These are phyloP conservation scores for Cryphonectria naterciae DNA, from an alignment of 2,329 filamentous ascomycete species.

Conservation along the genomic window DNA sequence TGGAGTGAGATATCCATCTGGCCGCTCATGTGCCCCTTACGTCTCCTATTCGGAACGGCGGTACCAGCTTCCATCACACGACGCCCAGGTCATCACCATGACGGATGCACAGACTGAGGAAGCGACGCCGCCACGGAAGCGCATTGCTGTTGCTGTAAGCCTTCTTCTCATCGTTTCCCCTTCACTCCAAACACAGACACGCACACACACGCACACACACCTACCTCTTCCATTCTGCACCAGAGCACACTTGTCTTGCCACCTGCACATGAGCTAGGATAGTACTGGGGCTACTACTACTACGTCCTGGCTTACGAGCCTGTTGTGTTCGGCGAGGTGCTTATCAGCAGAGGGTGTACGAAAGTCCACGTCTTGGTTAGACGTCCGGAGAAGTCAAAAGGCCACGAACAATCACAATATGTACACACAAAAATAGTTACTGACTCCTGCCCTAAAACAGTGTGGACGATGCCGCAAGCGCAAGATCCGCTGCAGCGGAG, in stretches of 20 bases:
- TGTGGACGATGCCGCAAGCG: slow-evolving; percentile 88
- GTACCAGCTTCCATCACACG: slow-evolving; percentile 42
- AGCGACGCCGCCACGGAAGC: slow-evolving; percentile 54
- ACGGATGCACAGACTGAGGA: slow-evolving; percentile 48
- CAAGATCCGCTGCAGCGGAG: slow-evolving; percentile 94
- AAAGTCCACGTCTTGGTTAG: not conserved
- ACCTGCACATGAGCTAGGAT: not conserved
- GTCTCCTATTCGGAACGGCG: slow-evolving; percentile 43
- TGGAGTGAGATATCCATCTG: slow-evolving; percentile 44
- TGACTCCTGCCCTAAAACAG: slow-evolving; percentile 50
- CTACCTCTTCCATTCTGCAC: no score
- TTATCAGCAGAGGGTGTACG: not conserved
- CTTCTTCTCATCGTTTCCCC: not conserved
- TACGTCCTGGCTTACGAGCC: not conserved
- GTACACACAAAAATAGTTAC: not conserved
- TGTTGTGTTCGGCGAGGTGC: not conserved
- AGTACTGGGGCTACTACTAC: not conserved
- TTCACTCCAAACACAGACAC: not conserved
- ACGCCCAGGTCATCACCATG: slow-evolving; percentile 44
- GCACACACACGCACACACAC: not conserved
- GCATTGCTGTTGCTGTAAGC: slow-evolving; percentile 63
- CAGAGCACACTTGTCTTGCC: not conserved
- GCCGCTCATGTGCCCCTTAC: slow-evolving; percentile 44
- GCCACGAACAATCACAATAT: not conserved
- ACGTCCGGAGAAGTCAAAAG: not conserved